Conservation (phyloP, 1,284 basidiomycete species). For the Heterobasidion occidentale region DNA sequence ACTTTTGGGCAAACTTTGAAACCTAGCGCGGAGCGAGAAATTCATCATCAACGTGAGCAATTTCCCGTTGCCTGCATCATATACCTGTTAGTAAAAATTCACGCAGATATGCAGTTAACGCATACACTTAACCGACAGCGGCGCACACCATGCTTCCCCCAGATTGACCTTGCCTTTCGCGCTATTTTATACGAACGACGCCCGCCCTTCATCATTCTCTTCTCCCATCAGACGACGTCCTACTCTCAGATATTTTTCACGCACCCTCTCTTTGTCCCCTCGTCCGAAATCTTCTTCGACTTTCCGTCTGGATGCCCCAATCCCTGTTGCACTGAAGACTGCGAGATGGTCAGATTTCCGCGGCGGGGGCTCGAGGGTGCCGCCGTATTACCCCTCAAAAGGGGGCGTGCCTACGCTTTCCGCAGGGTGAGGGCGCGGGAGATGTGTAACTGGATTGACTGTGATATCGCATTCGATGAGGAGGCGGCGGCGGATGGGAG, state of each 20-base stretch:
- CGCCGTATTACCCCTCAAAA: slow-evolving; percentile 50
- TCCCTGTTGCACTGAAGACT: slow-evolving; percentile 68
- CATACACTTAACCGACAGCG: slow-evolving; percentile 57
- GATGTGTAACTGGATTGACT: slow-evolving; percentile 78
- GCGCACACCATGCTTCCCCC: slow-evolving; percentile 66
- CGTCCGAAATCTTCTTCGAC: slow-evolving; percentile 62
- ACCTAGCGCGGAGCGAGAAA: slow-evolving; percentile 53
- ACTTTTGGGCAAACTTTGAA: slow-evolving; percentile 54
- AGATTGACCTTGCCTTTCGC: slow-evolving; percentile 66
- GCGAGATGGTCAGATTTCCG: slow-evolving; percentile 73
- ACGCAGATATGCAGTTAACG: slow-evolving; percentile 54
- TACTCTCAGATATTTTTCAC: slow-evolving; percentile 76
- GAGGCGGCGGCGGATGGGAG: slow-evolving; percentile 20
- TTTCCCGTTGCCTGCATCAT: background rate
- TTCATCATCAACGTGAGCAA: slow-evolving; percentile 53
- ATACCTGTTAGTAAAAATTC: background rate
- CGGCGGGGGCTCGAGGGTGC: slow-evolving; percentile 52
- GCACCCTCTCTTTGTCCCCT: slow-evolving; percentile 58
- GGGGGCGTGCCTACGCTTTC: slow-evolving; percentile 36
- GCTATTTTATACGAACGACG: slow-evolving; percentile 65
- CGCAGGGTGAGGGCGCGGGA: slow-evolving; percentile 28
- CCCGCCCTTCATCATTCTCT: slow-evolving; percentile 65
- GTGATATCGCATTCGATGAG: slow-evolving; percentile 49
- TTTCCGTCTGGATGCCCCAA: slow-evolving; percentile 71
- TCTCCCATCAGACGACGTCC: slow-evolving; percentile 70